Evolutionary conservation across 2,329 filamentous ascomycete species (phyloP).

Genomic region (Zymoseptoria passerinii): DNA sequence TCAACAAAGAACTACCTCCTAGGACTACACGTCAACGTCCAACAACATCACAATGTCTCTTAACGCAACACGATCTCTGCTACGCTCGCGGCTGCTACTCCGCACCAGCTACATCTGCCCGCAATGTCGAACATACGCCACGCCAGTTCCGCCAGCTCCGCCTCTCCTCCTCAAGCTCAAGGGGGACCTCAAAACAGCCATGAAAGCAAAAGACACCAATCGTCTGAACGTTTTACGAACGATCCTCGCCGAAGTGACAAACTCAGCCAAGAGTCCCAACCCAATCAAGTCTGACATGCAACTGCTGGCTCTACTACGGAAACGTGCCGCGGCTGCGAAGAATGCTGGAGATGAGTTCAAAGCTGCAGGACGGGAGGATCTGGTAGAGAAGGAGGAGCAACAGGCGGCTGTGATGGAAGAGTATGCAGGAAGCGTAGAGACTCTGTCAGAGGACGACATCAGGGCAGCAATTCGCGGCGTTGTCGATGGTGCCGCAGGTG

Average conservation of each 20-base stretch:
- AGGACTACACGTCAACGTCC: not conserved
- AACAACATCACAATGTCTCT: constrained; percentile 11
- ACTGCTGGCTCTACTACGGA: constrained; percentile 59
- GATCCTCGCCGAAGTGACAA: constrained; percentile 62
- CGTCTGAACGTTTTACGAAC: constrained; percentile 61
- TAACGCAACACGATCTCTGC: constrained; percentile 10
- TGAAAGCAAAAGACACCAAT: constrained; percentile 44
- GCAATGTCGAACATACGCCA: constrained; percentile 22
- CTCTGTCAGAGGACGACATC: constrained; percentile 52
- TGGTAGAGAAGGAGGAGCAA: constrained; percentile 60
- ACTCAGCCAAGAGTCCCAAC: constrained; percentile 62
- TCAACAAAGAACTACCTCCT: not conserved
- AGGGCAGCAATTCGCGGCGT: constrained; percentile 44
- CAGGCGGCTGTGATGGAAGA: constrained; percentile 59
- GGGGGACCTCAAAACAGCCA: constrained; percentile 40
- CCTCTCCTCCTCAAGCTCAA: constrained; percentile 39
- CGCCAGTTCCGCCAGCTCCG: constrained; percentile 24
- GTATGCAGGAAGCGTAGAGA: constrained; percentile 54
- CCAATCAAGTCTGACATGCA: constrained; percentile 65
- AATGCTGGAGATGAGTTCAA: constrained; percentile 58
- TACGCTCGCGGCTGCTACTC: constrained; percentile 8
- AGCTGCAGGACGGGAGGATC: constrained; percentile 55
- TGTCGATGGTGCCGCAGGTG: constrained; percentile 42
- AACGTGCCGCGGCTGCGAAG: constrained; percentile 49
- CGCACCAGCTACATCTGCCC: constrained; percentile 16